Evolutionary conservation across 2,329 filamentous ascomycete genomes (phyloP).

Genomic region (Ceratocystis huliohia): DNA sequence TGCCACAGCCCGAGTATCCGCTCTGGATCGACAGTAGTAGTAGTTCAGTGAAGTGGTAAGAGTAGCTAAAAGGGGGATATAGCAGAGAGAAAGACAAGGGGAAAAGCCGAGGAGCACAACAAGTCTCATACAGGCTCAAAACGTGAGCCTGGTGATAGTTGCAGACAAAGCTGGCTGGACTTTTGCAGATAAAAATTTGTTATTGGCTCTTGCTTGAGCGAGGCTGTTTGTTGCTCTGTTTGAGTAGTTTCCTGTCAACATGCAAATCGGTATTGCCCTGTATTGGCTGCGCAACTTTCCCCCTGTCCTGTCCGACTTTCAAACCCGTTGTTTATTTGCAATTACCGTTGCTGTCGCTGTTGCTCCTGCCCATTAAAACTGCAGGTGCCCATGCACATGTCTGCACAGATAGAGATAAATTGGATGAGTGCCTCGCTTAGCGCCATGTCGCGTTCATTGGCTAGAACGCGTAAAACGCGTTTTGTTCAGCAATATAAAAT

Average conservation of each 20-base stretch:
- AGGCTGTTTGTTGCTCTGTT: neutral
- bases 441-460: slow-evolving; percentile 1
- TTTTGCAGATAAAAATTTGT: neutral
- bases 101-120: neutral
- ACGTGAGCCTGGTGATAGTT: neutral
- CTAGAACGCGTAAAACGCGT: slow-evolving; percentile 1
- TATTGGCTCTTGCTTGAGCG: neutral
- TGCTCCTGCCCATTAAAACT: neutral
- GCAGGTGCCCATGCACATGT: neutral
- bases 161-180: neutral
- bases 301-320: neutral
- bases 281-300: neutral
- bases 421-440: neutral
- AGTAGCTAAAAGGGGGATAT: neutral
- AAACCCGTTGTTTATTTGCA: neutral
- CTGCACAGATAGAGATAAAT: slow-evolving; percentile 18
- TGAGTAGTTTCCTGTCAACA: slow-evolving; percentile 1
- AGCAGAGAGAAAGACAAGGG: neutral
- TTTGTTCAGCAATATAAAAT: neutral
- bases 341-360: slow-evolving; percentile 9
- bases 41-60: neutral
- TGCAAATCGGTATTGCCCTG: neutral
- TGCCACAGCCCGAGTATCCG: neutral
- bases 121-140: neutral
- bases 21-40: neutral